Conservation (phyloP, 495 filamentous ascomycete species). For the Penicillium taxi region DNA sequence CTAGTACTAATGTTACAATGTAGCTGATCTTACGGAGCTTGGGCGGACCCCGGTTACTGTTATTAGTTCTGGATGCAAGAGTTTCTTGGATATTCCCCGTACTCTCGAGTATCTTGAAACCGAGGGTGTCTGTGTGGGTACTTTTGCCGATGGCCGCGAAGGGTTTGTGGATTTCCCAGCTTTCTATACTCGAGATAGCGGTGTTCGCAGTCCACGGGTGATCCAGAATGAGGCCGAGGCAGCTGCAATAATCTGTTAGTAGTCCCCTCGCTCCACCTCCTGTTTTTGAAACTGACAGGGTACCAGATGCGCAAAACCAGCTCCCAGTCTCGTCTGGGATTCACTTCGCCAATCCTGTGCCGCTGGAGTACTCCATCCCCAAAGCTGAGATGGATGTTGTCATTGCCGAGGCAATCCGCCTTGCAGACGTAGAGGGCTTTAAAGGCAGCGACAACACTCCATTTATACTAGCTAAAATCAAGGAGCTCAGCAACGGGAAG, state of each 20-base stretch:
- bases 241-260: slow-evolving; percentile 72
- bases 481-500: slow-evolving; percentile 63
- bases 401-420: slow-evolving; percentile 64
- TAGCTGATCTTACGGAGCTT: slow-evolving; percentile 86
- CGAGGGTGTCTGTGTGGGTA: slow-evolving; percentile 76
- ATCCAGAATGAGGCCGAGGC: slow-evolving; percentile 71
- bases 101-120: slow-evolving; percentile 95
- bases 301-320: slow-evolving; percentile 52
- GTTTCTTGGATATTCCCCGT: slow-evolving; percentile 84
- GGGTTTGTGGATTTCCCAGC: slow-evolving; percentile 73
- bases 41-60: slow-evolving; percentile 88
- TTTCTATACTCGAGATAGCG: slow-evolving; percentile 84
- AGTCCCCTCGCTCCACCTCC: not conserved
- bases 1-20: not conserved
- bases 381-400: slow-evolving; percentile 62
- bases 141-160: slow-evolving; percentile 72
- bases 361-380: slow-evolving; percentile 59
- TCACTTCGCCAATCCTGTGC: slow-evolving; percentile 83
- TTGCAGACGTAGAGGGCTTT: slow-evolving; percentile 61
- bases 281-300: not conserved
- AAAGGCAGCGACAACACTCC: slow-evolving; percentile 79
- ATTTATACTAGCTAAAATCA: slow-evolving; percentile 74
- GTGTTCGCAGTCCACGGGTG: slow-evolving; percentile 64
- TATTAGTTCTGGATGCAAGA: slow-evolving; percentile 84
- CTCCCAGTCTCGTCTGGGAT: slow-evolving; percentile 66